A percentile compares a stretch with the other conserved stretches of the same genome.
Evolutionary conservation across 2,329 filamentous ascomycete species (phyloP).

Genomic region (Anthostomella pinea): DNA sequence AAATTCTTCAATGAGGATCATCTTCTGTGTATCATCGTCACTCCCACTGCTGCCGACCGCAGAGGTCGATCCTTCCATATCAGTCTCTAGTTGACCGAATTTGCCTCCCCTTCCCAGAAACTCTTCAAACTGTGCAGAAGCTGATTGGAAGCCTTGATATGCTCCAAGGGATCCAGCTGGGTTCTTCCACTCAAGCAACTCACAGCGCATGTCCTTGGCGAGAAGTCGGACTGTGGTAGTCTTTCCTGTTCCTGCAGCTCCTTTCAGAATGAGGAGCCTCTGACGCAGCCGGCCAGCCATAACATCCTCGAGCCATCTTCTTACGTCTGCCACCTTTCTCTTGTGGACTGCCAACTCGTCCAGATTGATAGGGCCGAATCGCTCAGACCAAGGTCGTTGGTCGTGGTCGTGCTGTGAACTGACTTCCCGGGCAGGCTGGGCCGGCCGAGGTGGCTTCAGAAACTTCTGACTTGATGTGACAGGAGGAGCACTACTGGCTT

Average conservation of each 20-base stretch:
- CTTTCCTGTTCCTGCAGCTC: slow-evolving; percentile 87
- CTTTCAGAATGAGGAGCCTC: slow-evolving; percentile 80
- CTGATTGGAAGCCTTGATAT: slow-evolving; percentile 63
- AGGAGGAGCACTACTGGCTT: slow-evolving; percentile 21
- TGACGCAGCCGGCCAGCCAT: slow-evolving; percentile 63
- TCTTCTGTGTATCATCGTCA: slow-evolving; percentile 38
- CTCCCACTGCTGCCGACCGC: slow-evolving; percentile 6
- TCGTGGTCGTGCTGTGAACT: slow-evolving; percentile 52
- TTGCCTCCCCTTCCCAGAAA: slow-evolving; percentile 80
- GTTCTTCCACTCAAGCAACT: slow-evolving; percentile 89
- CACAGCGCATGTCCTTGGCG: slow-evolving; percentile 70
- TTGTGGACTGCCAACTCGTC: slow-evolving; percentile 93
- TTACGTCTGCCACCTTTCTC: slow-evolving; percentile 85
- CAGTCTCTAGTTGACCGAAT: slow-evolving; percentile 66
- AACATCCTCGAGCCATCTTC: slow-evolving; percentile 75
- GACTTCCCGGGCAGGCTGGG: slow-evolving; percentile 27
- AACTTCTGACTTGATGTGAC: slow-evolving; percentile 49
- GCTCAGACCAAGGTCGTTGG: slow-evolving; percentile 79
- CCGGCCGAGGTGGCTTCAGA: slow-evolving; percentile 45
- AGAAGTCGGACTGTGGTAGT: slow-evolving; percentile 82
- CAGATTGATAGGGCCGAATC: slow-evolving; percentile 70
- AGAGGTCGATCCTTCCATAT: slow-evolving; percentile 25
- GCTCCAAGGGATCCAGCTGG: slow-evolving; percentile 60
- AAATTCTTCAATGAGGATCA: slow-evolving; percentile 80
- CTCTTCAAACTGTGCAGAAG: slow-evolving; percentile 83